A percentile compares a stretch with the other conserved stretches of the same genome.
Evolutionary conservation across 768 basidiomycete species (phyloP).

Genomic region (Xerocomellus chrysenteron): DNA sequence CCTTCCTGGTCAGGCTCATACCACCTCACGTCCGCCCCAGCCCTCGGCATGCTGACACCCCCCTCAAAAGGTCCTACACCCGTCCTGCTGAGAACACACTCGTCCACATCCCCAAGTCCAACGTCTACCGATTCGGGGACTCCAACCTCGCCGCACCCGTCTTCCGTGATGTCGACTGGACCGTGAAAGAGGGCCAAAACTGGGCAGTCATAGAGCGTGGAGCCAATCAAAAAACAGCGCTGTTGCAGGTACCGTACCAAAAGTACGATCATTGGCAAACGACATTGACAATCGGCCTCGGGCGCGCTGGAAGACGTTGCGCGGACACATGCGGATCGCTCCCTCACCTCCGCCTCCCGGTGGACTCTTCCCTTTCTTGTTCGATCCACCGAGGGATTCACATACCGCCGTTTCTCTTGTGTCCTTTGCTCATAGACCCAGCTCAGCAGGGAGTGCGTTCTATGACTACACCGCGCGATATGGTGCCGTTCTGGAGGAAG

Average conservation of each 20-base stretch:
- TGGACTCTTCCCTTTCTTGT: conserved; percentile 79
- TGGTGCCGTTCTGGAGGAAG: conserved; percentile 83
- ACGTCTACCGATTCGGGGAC: conserved; percentile 61
- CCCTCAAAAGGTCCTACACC: conserved; percentile 7
- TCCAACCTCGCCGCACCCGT: conserved; percentile 46
- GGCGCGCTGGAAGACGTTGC: conserved; percentile 49
- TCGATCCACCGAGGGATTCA: conserved; percentile 43
- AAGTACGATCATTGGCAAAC: too few relatives aligned
- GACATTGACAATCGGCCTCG: neutral
- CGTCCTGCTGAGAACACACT: conserved; percentile 12
- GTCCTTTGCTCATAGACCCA: conserved; percentile 63
- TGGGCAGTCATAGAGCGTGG: conserved; percentile 77
- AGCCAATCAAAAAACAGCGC: conserved; percentile 55
- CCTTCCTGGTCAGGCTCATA: neutral
- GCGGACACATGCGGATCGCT: conserved; percentile 68
- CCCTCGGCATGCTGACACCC: neutral
- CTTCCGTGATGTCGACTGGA: conserved; percentile 57
- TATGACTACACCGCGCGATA: conserved; percentile 94
- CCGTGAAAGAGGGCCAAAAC: conserved; percentile 55
- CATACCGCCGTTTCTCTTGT: conserved; percentile 54
- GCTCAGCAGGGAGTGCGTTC: conserved; percentile 66
- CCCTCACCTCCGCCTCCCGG: conserved; percentile 59
- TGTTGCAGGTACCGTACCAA: conserved; percentile 56
- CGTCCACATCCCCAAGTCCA: conserved; percentile 46
- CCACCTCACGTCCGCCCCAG: neutral